Percentiles rank a stretch among this genome's conserved stretches.
Evolutionary conservation across 2,329 filamentous ascomycete genomes (phyloP).

Genomic region (Cladophialophora immunda): DNA sequence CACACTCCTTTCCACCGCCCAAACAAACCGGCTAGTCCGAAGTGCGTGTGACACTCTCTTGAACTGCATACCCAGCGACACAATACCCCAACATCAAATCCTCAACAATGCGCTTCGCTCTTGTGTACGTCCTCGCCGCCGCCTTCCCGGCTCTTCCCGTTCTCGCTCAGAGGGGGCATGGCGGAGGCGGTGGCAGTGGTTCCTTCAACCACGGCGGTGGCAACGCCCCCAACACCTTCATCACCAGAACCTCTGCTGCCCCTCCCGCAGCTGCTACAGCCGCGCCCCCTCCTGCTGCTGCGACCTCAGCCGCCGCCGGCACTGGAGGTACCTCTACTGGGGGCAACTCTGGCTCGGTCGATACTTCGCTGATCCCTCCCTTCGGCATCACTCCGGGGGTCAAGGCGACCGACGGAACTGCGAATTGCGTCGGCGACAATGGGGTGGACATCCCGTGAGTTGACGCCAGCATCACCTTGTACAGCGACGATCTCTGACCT

Average conservation of each 20-base stretch:
- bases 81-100: background rate
- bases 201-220: slow-evolving; percentile 23
- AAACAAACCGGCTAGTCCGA: background rate
- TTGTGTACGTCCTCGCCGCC: slow-evolving; percentile 18
- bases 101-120: slow-evolving; percentile 16
- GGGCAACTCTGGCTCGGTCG: slow-evolving; percentile 21
- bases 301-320: slow-evolving; percentile 5
- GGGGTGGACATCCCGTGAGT: slow-evolving; percentile 34
- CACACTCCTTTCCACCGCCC: background rate
- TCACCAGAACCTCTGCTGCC: slow-evolving; percentile 25
- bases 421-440: slow-evolving; percentile 35
- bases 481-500: slow-evolving; percentile 14
- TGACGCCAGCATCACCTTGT: background rate
- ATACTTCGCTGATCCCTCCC: slow-evolving; percentile 32
- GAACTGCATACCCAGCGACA: background rate
- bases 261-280: slow-evolving; percentile 16
- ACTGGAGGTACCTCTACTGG: slow-evolving; percentile 5
- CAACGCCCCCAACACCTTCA: slow-evolving; percentile 28
- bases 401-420: slow-evolving; percentile 34
- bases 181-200: slow-evolving; percentile 13
- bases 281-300: slow-evolving; percentile 7
- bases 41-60: background rate
- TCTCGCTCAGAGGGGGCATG: slow-evolving; percentile 26
- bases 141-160: slow-evolving; percentile 24
- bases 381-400: slow-evolving; percentile 34